These are phyloP conservation scores for Naganishia randhawae DNA, from an alignment of 768 basidiomycete species.

Conservation along the genomic window DNA sequence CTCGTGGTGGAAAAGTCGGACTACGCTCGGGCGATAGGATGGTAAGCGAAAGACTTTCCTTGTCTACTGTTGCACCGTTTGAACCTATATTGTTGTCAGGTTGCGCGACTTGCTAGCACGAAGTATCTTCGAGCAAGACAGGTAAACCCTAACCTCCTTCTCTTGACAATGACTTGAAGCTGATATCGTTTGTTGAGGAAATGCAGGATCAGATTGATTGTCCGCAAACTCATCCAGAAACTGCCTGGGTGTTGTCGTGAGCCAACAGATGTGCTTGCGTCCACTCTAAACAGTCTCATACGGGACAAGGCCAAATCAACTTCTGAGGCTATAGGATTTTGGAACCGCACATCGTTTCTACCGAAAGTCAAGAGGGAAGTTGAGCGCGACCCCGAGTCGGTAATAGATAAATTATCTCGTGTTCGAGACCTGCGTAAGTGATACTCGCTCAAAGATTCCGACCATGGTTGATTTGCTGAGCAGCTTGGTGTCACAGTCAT, in stretches of 20 bases:
- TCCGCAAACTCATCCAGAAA: slow-evolving; percentile 85
- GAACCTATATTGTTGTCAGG: slow-evolving; percentile 53
- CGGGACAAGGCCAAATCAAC: not conserved
- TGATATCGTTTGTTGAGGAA: not conserved
- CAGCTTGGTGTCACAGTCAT: slow-evolving; percentile 56
- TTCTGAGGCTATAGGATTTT: not conserved
- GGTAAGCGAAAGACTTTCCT: slow-evolving; percentile 53
- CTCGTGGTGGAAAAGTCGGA: slow-evolving; percentile 77
- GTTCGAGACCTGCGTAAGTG: not conserved
- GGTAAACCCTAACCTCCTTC: slow-evolving; percentile 31
- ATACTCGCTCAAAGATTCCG: not conserved
- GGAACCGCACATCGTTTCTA: not conserved
- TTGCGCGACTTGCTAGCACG: slow-evolving; percentile 41
- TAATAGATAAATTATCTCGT: not conserved
- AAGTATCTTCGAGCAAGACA: slow-evolving; percentile 40
- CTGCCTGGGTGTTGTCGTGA: slow-evolving; percentile 58
- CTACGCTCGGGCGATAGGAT: slow-evolving; percentile 76
- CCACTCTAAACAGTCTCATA: not conserved
- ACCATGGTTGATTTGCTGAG: not conserved
- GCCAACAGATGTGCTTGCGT: not conserved
- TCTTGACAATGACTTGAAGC: not conserved
- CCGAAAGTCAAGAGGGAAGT: not conserved
- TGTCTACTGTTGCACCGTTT: slow-evolving; percentile 61
- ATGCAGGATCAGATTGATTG: slow-evolving; percentile 71
- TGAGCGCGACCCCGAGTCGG: not conserved